Percentiles rank a stretch among this genome's conserved stretches.
Evolutionary conservation across 768 basidiomycete species (phyloP).

Genomic region (Lactifluus rugatus): DNA sequence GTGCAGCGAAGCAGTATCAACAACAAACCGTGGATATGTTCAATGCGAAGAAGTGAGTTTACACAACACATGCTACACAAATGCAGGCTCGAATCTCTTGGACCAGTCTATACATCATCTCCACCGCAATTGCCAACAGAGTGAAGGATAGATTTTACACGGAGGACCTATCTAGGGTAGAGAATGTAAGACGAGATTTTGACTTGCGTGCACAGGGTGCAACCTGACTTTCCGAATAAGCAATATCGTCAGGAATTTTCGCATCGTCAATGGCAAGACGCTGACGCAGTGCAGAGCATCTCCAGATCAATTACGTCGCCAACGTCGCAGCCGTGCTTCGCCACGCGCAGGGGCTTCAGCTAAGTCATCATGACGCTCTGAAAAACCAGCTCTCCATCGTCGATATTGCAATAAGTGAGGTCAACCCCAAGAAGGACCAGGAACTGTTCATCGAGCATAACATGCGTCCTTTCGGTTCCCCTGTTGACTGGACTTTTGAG

Average conservation of each 20-base stretch:
- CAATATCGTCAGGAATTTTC: conserved; percentile 49
- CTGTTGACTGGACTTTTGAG: conserved; percentile 65
- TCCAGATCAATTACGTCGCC: conserved; percentile 55
- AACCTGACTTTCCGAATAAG: conserved; percentile 30
- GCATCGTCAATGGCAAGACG: neutral
- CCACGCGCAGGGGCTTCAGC: conserved; percentile 51
- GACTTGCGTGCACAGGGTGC: neutral
- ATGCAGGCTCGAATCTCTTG: neutral
- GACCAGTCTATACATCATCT: conserved; percentile 59
- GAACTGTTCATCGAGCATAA: conserved; percentile 66
- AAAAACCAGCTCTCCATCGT: conserved; percentile 41
- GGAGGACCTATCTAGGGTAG: conserved; percentile 56
- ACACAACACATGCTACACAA: neutral
- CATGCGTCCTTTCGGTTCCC: conserved; percentile 50
- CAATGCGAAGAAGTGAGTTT: conserved; percentile 64
- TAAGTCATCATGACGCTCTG: conserved; percentile 47
- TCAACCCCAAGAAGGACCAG: conserved; percentile 56
- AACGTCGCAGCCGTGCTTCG: conserved; percentile 45
- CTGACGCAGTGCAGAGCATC: conserved; percentile 39
- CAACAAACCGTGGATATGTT: conserved; percentile 71
- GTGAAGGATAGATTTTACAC: conserved; percentile 61
- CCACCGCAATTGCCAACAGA: conserved; percentile 58
- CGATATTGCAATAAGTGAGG: conserved; percentile 38
- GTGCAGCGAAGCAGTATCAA: conserved; percentile 63
- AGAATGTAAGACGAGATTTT: conserved; percentile 47